These are phyloP conservation scores for Pseudisothecium myosuroides DNA, from an alignment of 225 moss, liverwort and hornwort species.

Conservation along the genomic window DNA sequence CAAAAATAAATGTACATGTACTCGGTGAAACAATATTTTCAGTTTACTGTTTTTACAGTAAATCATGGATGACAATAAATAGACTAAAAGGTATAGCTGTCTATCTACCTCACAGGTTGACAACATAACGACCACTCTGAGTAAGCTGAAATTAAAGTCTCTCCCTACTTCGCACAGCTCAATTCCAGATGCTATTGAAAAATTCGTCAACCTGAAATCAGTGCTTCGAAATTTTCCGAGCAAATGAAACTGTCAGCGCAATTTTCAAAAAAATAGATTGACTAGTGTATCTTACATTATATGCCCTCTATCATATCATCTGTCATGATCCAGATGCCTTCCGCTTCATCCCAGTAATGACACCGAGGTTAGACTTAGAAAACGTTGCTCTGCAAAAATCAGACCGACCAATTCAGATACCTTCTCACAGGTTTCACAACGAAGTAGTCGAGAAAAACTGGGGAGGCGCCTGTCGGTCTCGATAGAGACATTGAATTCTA, in stretches of 20 bases:
- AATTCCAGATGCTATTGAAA: not conserved
- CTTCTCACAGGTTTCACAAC: not conserved
- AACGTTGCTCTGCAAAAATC: constrained; percentile 42
- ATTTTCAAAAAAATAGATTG: not conserved
- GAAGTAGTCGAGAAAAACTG: not conserved
- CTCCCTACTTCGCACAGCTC: not conserved
- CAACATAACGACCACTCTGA: not conserved
- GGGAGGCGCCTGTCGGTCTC: not conserved
- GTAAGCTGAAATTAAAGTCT: not conserved
- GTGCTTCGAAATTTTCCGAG: not conserved
- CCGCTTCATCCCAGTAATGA: constrained; percentile 21
- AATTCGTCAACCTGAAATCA: not conserved
- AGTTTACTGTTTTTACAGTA: not conserved
- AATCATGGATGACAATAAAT: not conserved
- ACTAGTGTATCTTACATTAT: not conserved
- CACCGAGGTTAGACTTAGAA: constrained; percentile 18
- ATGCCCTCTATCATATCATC: not conserved
- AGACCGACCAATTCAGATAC: not conserved
- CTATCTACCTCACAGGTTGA: not conserved
- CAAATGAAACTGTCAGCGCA: not conserved
- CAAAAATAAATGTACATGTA: not conserved
- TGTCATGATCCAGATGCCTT: constrained; percentile 29
- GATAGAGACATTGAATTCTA: not conserved
- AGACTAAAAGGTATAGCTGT: not conserved
- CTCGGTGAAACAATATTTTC: not conserved